Percentiles rank a stretch among this genome's conserved stretches.
Conservation (phyloP, 163 green algal genomes). For the Scenedesmus sp. region DNA sequence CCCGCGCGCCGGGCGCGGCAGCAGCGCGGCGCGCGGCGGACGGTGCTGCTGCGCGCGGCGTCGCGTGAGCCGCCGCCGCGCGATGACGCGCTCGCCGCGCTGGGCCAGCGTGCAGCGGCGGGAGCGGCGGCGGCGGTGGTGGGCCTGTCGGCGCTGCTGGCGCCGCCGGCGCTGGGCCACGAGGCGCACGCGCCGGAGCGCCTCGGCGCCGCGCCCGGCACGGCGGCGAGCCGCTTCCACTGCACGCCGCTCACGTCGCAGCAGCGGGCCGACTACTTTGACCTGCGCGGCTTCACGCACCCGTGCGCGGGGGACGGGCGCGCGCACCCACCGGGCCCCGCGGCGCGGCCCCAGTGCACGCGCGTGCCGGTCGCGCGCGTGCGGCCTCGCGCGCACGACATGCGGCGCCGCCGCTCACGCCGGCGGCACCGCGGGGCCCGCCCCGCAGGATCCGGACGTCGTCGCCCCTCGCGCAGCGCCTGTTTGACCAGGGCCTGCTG, state of each 20-base stretch:
- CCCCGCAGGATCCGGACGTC: constrained; percentile 40
- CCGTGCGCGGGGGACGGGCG: too few species aligned
- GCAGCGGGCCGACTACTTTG: constrained; percentile 18
- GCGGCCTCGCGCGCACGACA: too few species aligned
- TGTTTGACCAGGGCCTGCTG: constrained; percentile 53
- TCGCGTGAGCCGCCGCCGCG: background rate
- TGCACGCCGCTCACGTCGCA: constrained; percentile 17
- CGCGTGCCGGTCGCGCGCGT: too few species aligned
- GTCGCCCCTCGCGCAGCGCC: constrained; percentile 22
- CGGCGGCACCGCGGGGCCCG: too few species aligned
- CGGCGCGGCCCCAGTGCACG: too few species aligned
- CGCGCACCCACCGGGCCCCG: too few species aligned
- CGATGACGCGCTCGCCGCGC: background rate
- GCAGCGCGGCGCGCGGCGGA: too few species aligned
- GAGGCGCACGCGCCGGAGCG: background rate
- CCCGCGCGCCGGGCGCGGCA: too few species aligned
- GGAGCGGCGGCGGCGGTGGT: background rate
- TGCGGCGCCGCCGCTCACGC: too few species aligned
- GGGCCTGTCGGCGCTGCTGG: background rate
- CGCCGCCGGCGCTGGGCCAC: too few species aligned
- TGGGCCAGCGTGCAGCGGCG: too few species aligned
- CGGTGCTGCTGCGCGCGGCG: too few species aligned
- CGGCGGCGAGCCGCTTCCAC: constrained; percentile 21
- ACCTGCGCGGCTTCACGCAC: constrained; percentile 36
- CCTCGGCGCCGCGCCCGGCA: background rate